A percentile compares a stretch with the other conserved stretches of the same genome.
Conservation (phyloP, 495 filamentous ascomycete species). For the Corynascus novoguineensis region DNA sequence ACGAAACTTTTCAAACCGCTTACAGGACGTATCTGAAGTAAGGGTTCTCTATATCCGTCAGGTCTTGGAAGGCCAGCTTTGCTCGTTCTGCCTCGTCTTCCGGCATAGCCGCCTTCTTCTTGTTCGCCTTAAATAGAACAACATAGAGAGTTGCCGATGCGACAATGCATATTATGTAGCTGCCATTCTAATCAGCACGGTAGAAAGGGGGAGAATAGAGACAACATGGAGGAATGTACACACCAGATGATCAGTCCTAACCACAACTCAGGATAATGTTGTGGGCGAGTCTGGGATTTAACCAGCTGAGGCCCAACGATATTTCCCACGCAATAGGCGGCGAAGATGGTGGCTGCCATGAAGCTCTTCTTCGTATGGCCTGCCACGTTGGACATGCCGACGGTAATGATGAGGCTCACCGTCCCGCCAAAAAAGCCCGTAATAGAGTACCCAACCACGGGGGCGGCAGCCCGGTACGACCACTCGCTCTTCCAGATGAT, state of each 20-base stretch:
- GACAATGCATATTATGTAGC: constrained; percentile 63
- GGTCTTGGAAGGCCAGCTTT: constrained; percentile 61
- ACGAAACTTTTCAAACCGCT: neutral
- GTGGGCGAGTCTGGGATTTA: constrained; percentile 51
- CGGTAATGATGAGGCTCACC: constrained; percentile 57
- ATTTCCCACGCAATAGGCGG: constrained; percentile 65
- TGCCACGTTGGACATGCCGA: constrained; percentile 68
- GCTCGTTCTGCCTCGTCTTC: constrained; percentile 58
- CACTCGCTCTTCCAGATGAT: constrained; percentile 71
- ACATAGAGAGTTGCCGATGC: constrained; percentile 51
- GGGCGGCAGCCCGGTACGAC: constrained; percentile 56
- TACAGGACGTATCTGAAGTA: constrained; percentile 69
- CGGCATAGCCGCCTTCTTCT: constrained; percentile 34
- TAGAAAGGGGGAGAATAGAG: neutral
- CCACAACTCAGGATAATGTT: constrained; percentile 69
- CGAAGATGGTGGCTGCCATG: constrained; percentile 67
- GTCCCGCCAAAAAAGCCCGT: constrained; percentile 67
- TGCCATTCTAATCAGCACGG: constrained; percentile 21
- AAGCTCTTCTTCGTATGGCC: constrained; percentile 74
- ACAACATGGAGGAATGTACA: neutral
- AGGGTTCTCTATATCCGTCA: constrained; percentile 71
- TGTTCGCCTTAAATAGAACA: constrained; percentile 55
- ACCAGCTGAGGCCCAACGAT: constrained; percentile 70
- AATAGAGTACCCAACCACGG: constrained; percentile 63
- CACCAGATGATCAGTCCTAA: constrained; percentile 65